A percentile compares a stretch with the other conserved stretches of the same genome.
Evolutionary conservation across 345 rosid species (phyloP).

Genomic region (Populus simonii): DNA sequence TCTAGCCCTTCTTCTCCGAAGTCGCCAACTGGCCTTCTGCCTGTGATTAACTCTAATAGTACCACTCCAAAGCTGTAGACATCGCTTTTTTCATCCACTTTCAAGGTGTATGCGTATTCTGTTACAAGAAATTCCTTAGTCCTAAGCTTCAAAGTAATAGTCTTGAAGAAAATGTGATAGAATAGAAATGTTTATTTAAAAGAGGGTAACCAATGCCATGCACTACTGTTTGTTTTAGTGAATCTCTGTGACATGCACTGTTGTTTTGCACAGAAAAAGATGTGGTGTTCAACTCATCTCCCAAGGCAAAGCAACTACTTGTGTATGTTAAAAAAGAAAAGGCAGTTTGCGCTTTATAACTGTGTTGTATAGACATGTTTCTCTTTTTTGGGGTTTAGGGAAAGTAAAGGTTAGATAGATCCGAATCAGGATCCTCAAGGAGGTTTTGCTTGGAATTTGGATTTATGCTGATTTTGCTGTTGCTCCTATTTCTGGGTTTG

Average conservation of each 20-base stretch:
- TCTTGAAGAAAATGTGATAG: neutral
- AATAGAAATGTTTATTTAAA: neutral
- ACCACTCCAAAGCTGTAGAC: conserved; percentile 79
- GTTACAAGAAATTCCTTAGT: neutral
- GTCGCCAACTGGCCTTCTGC: conserved; percentile 54
- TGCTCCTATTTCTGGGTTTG: conserved; percentile 11
- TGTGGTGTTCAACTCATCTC: conserved; percentile 1
- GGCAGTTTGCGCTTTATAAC: conserved; percentile 2
- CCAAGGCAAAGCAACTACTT: conserved; percentile 8
- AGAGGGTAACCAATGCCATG: neutral
- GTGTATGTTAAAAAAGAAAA: conserved; percentile 4
- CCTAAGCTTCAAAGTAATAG: neutral
- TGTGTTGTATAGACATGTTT: neutral
- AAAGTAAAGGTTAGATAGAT: conserved; percentile 35
- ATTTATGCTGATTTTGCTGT: conserved; percentile 13
- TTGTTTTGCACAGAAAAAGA: conserved; percentile 7
- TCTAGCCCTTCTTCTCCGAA: conserved; percentile 62
- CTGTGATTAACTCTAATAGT: conserved; percentile 53
- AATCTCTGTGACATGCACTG: neutral
- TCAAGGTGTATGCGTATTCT: conserved; percentile 72
- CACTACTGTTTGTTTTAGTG: neutral
- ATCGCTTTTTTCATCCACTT: conserved; percentile 70
- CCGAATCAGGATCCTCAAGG: conserved; percentile 24
- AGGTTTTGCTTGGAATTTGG: conserved; percentile 3
- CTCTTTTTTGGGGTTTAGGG: conserved; percentile 29